phyloP scores from a whole-genome alignment of 257 asterid species.

The Scutellaria galericulata region DNA sequence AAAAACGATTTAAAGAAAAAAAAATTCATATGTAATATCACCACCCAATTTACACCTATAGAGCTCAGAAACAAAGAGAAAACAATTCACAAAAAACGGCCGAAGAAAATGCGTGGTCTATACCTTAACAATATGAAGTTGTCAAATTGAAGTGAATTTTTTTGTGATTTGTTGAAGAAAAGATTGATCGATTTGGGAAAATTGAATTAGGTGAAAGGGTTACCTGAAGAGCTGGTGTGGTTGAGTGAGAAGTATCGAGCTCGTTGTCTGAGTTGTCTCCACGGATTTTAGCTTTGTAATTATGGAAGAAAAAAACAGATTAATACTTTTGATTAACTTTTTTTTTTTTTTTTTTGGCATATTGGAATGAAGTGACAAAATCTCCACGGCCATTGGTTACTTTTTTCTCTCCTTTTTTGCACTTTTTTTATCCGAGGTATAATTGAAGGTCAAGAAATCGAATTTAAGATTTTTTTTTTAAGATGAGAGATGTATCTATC shows the following conservation, averaged over 20 bases:
- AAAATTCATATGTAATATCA: background rate
- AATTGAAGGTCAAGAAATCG: no score
- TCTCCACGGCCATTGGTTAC: no score
- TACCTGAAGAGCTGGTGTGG: conserved; percentile 28
- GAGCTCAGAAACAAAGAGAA: background rate
- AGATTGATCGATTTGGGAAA: background rate
- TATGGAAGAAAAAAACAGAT: background rate
- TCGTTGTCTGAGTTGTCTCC: background rate
- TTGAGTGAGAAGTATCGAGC: conserved; percentile 20
- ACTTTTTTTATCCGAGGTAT: no score
- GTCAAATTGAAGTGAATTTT: background rate
- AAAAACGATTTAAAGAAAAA: background rate
- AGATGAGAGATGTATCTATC: no score
- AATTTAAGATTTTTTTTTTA: no score
- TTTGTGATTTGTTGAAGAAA: background rate
- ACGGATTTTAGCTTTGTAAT: background rate
- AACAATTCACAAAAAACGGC: background rate
- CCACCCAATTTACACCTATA: background rate
- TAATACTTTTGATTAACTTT: no score
- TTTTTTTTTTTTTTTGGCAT: no score
- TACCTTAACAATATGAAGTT: background rate
- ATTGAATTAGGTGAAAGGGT: background rate
- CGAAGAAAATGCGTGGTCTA: background rate
- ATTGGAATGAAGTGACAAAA: no score
- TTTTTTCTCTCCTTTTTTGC: no score